Percentiles rank a stretch among this genome's conserved stretches.
phyloP scores from a whole-genome alignment of 2,329 filamentous ascomycete species.

The Epichloe gansuensis region DNA sequence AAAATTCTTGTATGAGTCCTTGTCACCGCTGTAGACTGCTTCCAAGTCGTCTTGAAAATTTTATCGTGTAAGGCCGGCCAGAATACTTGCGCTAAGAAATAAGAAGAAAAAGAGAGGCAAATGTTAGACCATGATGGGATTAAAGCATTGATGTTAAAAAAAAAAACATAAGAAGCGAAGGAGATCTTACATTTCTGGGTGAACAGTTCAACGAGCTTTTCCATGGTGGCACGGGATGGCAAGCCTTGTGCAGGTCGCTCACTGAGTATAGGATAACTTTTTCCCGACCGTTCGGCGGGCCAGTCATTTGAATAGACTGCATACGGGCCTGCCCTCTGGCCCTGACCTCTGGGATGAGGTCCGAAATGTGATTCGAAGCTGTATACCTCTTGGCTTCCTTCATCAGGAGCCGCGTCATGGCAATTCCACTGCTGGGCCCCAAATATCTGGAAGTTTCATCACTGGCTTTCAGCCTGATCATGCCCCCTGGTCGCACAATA shows the following conservation, averaged over 20 bases:
- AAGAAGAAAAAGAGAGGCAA: not conserved
- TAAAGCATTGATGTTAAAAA: not conserved
- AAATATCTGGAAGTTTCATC: constrained; percentile 83
- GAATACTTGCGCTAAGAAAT: constrained; percentile 63
- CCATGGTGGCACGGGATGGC: constrained; percentile 61
- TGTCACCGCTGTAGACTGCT: constrained; percentile 64
- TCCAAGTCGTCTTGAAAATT: constrained; percentile 63
- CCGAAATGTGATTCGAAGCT: constrained; percentile 79
- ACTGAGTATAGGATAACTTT: constrained; percentile 87
- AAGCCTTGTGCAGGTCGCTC: constrained; percentile 65
- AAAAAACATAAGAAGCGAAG: not conserved
- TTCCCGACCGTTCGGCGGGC: constrained; percentile 45
- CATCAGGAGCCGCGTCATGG: constrained; percentile 90
- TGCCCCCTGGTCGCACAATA: constrained; percentile 74
- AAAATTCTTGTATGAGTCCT: constrained; percentile 77
- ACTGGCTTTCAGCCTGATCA: constrained; percentile 72
- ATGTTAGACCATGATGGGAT: not conserved
- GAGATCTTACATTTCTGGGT: constrained; percentile 59
- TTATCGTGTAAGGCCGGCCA: constrained; percentile 80
- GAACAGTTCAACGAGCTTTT: constrained; percentile 74
- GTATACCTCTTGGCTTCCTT: constrained; percentile 92
- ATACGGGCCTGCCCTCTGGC: constrained; percentile 42
- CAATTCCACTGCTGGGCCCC: constrained; percentile 88
- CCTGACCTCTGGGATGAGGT: constrained; percentile 69
- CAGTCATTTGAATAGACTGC: constrained; percentile 47